Conservation (phyloP, 2,329 filamentous ascomycete species). For the Plenodomus biglobosus region DNA sequence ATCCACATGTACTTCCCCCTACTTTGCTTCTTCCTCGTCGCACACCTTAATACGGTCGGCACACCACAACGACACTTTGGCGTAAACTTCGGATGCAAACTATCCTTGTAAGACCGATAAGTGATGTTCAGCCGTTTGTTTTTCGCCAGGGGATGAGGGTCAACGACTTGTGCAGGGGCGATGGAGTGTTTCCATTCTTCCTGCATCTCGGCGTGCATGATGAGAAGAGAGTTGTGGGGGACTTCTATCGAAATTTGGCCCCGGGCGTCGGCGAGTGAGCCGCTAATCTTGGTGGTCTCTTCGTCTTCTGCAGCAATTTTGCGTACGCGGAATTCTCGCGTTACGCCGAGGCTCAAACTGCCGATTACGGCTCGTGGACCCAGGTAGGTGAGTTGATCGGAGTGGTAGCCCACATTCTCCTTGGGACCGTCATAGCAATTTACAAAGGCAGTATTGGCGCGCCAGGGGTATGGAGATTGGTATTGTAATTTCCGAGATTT, state of each 20-base stretch:
- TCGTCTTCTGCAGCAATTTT: constrained; percentile 66
- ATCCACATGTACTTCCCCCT: constrained; percentile 89
- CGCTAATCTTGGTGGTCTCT: constrained; percentile 39
- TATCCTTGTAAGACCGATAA: constrained; percentile 80
- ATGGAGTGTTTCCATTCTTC: constrained; percentile 95
- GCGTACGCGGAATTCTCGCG: constrained; percentile 89
- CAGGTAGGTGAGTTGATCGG: constrained; percentile 89
- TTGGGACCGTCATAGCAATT: constrained; percentile 86
- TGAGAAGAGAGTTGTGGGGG: constrained; percentile 86
- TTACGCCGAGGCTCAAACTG: constrained; percentile 84
- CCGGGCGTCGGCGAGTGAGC: constrained; percentile 59
- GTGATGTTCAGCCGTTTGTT: constrained; percentile 89
- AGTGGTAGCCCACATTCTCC: constrained; percentile 88
- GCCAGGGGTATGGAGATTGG: constrained; percentile 74
- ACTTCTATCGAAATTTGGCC: constrained; percentile 92
- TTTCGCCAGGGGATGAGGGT: constrained; percentile 79
- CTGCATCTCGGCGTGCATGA: constrained; percentile 99
- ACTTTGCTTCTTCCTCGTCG: constrained; percentile 75
- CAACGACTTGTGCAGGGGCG: constrained; percentile 70
- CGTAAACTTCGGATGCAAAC: constrained; percentile 74
- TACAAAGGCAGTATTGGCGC: constrained; percentile 86
- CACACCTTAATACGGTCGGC: constrained; percentile 70
- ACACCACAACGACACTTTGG: constrained; percentile 76
- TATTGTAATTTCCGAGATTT: constrained; percentile 71
- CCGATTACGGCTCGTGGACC: constrained; percentile 88